Evolutionary conservation across 139 green algal genomes (phyloP), one percentile per base, ranked within the genome.

Genomic region (Pleodorina starrii): DNA sequence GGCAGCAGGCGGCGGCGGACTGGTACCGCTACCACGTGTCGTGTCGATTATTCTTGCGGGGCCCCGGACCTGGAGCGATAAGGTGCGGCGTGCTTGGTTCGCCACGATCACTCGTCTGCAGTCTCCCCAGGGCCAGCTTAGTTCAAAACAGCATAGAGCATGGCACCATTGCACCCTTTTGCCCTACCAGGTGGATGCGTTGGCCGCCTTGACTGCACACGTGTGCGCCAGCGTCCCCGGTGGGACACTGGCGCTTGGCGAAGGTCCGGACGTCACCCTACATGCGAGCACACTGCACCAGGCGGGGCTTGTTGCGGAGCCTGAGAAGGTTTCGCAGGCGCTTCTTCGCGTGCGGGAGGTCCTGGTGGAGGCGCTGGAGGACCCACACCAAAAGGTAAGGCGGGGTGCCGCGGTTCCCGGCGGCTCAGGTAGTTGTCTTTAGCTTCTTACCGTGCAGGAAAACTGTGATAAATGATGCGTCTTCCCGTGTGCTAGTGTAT

Each of bases 321-420:
- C 71, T 6, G 84, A 83, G 40, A 50, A 27, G n/a, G 69, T 87
- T 74, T 40, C n/a, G n/a, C 48, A 23, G 73, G 38, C 48, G 2
- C 68, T 93, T 21, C 87, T 90, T 68, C 90, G 87, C 27, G 77
- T 94, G 48, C 76, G 91, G 71, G 90, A 94, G 25, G 92, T 87
- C 86, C 77, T 97, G 57, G 46, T 87, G 46, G 84, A 90, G n/a
- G 93, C 90, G 0, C 75, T 90, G 19, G 85, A 92, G 10, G 91
- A 92, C 29, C 74, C 93, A 0, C 95, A 97, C 83, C 93, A 93
- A 59, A 93, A 93, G 74, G 93, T 96, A 86, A 4, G 54, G 29
- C n/a, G n/a, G n/a, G n/a, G n/a, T n/a, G n/a, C n/a, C n/a, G n/a
- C n/a, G n/a, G n/a, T n/a, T n/a, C n/a, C n/a, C n/a, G n/a, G n/a